These are phyloP conservation scores for Mycena polygramma DNA, from an alignment of 768 basidiomycete species.

Conservation along the genomic window DNA sequence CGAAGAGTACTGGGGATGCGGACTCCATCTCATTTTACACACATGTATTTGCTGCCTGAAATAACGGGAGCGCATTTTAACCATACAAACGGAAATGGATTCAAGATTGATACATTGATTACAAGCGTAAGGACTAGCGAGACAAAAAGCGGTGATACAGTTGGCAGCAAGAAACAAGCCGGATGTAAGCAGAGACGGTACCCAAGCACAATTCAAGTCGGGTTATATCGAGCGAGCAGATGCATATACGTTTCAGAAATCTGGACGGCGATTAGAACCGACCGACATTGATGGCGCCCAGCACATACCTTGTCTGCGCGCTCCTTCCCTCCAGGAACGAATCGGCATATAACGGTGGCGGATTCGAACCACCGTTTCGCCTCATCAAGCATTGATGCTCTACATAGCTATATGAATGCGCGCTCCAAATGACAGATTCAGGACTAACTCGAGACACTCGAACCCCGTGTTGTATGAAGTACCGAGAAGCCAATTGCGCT, in stretches of 20 bases:
- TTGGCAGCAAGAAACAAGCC: conserved; percentile 11
- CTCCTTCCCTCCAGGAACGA: conserved; percentile 76
- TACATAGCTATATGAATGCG: conserved; percentile 45
- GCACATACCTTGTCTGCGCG: conserved; percentile 76
- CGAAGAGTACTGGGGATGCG: too few species aligned
- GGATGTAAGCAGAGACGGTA: background rate
- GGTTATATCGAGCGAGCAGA: conserved; percentile 68
- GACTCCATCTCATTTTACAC: too few species aligned
- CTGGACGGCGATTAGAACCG: conserved; percentile 49
- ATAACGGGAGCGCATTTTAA: too few species aligned
- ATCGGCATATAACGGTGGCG: conserved; percentile 81
- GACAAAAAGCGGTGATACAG: conserved; percentile 21
- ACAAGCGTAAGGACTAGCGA: background rate
- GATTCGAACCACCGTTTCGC: conserved; percentile 91
- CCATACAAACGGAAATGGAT: background rate
- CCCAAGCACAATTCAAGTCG: conserved; percentile 5
- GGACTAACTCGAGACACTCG: conserved; percentile 83
- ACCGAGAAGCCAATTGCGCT: conserved; percentile 87
- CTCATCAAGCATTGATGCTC: conserved; percentile 80
- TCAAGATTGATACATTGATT: conserved; percentile 10
- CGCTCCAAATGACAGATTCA: conserved; percentile 20
- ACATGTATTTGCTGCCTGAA: too few species aligned
- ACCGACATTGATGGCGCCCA: conserved; percentile 3
- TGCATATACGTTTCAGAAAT: conserved; percentile 81
- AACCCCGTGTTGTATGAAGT: conserved; percentile 89